phyloP scores from a whole-genome alignment of 441 rosid species.

The Codiaeum variegatum region DNA sequence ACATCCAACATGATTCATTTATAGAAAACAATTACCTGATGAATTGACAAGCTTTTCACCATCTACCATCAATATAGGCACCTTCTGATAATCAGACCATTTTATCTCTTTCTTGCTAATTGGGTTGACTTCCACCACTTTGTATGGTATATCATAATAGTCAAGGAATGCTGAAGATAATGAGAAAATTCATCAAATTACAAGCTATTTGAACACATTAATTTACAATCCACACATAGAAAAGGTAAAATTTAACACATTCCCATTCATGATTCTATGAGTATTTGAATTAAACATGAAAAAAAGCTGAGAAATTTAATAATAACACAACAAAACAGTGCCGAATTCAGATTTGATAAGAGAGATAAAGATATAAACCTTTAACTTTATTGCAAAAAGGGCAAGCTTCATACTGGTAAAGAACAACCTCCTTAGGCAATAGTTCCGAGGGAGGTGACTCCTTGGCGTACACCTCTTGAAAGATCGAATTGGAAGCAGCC shows the following conservation, averaged over 20 bases:
- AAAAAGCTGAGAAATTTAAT: not conserved
- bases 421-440: constrained; percentile 57
- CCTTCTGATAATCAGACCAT: constrained; percentile 91
- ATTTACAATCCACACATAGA: not conserved
- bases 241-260: not conserved
- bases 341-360: not conserved
- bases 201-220: not conserved
- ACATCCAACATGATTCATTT: not conserved
- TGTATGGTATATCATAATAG: constrained; percentile 65
- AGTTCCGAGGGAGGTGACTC: constrained; percentile 39
- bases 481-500: constrained; percentile 39
- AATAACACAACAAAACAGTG: not conserved
- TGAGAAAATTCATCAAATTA: not conserved
- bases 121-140: constrained; percentile 82
- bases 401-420: constrained; percentile 90
- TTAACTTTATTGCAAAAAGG: constrained; percentile 91
- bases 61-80: constrained; percentile 67
- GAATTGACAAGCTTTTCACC: constrained; percentile 78
- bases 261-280: too few relatives aligned
- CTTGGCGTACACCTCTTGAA: constrained; percentile 52
- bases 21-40: constrained; percentile 46
- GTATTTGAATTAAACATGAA: not conserved
- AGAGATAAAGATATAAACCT: constrained; percentile 35
- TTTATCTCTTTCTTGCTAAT: constrained; percentile 77
- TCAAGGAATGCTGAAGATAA: constrained; percentile 61